Base-by-base conservation (phyloP, 116 monocot species). In the Phalaenopsis hybrid region DNA sequence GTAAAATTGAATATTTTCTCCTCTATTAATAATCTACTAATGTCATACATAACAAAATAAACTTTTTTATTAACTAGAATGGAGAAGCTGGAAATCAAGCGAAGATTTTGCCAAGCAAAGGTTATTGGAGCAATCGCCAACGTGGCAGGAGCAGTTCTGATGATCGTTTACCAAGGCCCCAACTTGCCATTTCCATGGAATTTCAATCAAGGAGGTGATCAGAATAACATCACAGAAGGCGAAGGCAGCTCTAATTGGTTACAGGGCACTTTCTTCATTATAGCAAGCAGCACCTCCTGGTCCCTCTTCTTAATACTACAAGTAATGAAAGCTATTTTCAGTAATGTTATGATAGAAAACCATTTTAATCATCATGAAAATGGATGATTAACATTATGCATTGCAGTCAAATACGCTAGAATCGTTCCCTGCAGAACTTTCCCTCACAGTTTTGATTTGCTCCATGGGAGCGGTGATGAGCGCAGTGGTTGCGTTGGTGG, bases 221-320 rank as follows among this genome's bases (percentile, higher is more conserved):
- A 48, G 57, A 21, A 63, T 25, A 13, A 25, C 73, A 13, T 4
- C 79, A 79, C 11, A 28, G 61, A 21, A 51, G 72, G 75, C 16
- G 34, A 44, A 8, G 83, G 83, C 6, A 67, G 25, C 18, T 65
- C 57, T 15, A 80, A 79, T 80, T 91, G 85, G 81, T 80, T 93
- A 72, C 57, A 75, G 15, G 96, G 96, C 17, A 93, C 89, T 0
- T 21, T 96, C 20, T 55, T 88, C 82, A 74, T 96, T 3, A 48
- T 96, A 0, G 73, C 44, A 10, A 85, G 88, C 77, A 90, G 88
- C 90, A 31, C 83, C 17, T 83, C 85, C 46, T 96, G 96, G 96
- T 81, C 92, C 28, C 76, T 44, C 6, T 96, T 96, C 88, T 92
- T 88, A 86, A 81, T 96, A 13, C 57, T 96, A 12, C 95, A 92